These are phyloP conservation scores for Aspergillus neoniger DNA, from an alignment of 2,329 filamentous ascomycete species.

Conservation along the genomic window DNA sequence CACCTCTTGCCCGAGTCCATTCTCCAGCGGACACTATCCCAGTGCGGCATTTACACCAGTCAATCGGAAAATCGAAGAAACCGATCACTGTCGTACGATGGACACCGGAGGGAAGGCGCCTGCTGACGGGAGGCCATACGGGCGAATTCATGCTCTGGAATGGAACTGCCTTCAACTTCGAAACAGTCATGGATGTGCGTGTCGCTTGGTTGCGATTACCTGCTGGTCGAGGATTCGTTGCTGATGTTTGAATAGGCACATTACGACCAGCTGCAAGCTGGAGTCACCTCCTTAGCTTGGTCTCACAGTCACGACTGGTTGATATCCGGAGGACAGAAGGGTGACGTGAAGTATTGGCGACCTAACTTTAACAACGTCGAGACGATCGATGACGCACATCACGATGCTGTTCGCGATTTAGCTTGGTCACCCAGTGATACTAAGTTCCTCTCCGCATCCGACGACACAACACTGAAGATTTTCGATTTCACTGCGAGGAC, in stretches of 20 bases:
- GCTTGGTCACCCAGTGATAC: slow-evolving; percentile 91
- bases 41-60: slow-evolving; percentile 95
- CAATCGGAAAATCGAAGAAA: slow-evolving; percentile 96
- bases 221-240: neutral
- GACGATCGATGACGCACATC: slow-evolving; percentile 80
- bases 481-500: slow-evolving; percentile 90
- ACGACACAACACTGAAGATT: slow-evolving; percentile 90
- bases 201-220: slow-evolving; percentile 3
- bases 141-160: slow-evolving; percentile 99
- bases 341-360: slow-evolving; percentile 97
- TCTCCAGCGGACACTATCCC: slow-evolving; percentile 84
- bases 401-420: slow-evolving; percentile 84
- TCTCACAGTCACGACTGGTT: slow-evolving; percentile 97
- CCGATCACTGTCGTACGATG: slow-evolving; percentile 96
- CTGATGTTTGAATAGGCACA: slow-evolving; percentile 61
- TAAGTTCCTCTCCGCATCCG: slow-evolving; percentile 94
- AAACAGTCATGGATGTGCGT: slow-evolving; percentile 87
- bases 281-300: slow-evolving; percentile 59
- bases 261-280: slow-evolving; percentile 58
- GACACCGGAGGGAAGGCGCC: slow-evolving; percentile 90
- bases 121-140: slow-evolving; percentile 91
- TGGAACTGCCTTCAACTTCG: slow-evolving; percentile 97
- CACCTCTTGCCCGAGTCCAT: slow-evolving; percentile 73
- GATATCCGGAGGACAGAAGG: slow-evolving; percentile 91
- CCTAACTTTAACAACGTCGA: slow-evolving; percentile 99